A percentile compares a stretch with the other conserved stretches of the same genome.
phyloP scores from a whole-genome alignment of 352 stramenopile genomes.

The Phytophthora kernoviae region DNA sequence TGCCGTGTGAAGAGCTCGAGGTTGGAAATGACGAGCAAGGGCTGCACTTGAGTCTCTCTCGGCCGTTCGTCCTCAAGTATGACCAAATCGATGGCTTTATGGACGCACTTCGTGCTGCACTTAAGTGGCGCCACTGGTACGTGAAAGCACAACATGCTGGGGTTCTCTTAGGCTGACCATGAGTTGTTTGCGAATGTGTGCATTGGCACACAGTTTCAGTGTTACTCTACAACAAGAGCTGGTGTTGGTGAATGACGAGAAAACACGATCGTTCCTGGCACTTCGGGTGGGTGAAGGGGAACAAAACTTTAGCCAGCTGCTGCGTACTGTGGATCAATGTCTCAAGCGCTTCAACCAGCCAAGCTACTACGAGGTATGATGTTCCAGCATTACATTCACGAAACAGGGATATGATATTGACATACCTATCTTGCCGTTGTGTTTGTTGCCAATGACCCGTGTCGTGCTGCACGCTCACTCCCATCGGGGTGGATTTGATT shows the following conservation, averaged over 20 bases:
- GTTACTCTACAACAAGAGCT: slow-evolving; percentile 42
- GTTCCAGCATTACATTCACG: slow-evolving; percentile 1
- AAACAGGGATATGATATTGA: slow-evolving; percentile 28
- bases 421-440: slow-evolving; percentile 33
- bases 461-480: slow-evolving; percentile 9
- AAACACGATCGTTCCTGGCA: slow-evolving; percentile 75
- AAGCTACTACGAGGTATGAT: slow-evolving; percentile 69
- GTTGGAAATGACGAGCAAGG: slow-evolving; percentile 9
- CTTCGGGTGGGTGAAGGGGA: slow-evolving; percentile 48
- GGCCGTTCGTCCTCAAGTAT: slow-evolving; percentile 74
- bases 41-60: slow-evolving; percentile 78
- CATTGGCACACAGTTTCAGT: slow-evolving; percentile 41
- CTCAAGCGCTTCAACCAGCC: slow-evolving; percentile 53
- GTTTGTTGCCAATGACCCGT: slow-evolving; percentile 48
- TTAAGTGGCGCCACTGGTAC: slow-evolving; percentile 78
- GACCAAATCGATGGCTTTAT: slow-evolving; percentile 77
- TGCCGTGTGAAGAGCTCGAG: slow-evolving; percentile 38
- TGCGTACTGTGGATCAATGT: slow-evolving; percentile 68
- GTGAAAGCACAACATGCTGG: not conserved
- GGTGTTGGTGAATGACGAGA: slow-evolving; percentile 77
- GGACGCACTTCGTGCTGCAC: slow-evolving; percentile 56
- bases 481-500: slow-evolving; percentile 8
- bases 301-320: slow-evolving; percentile 38
- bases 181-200: not conserved
- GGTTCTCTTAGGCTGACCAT: not conserved